These are phyloP conservation scores for Galerina sulciceps DNA, from an alignment of 768 basidiomycete genomes.

Conservation along the genomic window DNA sequence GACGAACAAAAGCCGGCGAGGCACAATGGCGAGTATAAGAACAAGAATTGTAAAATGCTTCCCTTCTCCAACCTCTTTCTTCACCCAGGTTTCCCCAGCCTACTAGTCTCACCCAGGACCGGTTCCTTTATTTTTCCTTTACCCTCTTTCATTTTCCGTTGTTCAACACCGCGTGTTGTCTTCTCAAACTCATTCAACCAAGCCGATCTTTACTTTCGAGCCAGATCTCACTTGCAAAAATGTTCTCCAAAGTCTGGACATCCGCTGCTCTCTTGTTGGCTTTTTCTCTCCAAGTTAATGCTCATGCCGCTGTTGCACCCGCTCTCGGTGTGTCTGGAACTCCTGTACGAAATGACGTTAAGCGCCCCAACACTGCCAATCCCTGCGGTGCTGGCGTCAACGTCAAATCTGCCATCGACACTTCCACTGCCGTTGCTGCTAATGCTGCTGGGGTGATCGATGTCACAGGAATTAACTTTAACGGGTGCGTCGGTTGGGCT, in stretches of 20 bases:
- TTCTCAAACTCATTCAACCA: constrained; percentile 4
- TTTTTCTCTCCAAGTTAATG: constrained; percentile 39
- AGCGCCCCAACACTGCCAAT: constrained; percentile 30
- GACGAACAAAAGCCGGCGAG: constrained; percentile 4
- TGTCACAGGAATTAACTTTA: constrained; percentile 48
- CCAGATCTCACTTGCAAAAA: constrained; percentile 20
- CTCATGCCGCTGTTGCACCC: constrained; percentile 47
- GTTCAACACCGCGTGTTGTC: constrained; percentile 20
- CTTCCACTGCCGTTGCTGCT: constrained; percentile 39
- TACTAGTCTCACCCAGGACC: constrained; percentile 29
- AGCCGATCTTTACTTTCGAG: constrained; percentile 10
- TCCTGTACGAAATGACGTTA: constrained; percentile 35
- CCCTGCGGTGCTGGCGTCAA: constrained; percentile 46
- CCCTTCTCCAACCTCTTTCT: constrained; percentile 13
- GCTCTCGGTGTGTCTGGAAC: constrained; percentile 40
- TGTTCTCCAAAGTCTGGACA: constrained; percentile 34
- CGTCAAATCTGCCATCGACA: constrained; percentile 42
- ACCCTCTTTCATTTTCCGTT: constrained; percentile 8
- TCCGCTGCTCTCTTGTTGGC: constrained; percentile 34
- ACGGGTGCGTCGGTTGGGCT: constrained; percentile 35
- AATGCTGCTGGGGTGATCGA: constrained; percentile 46
- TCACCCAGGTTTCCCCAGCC: constrained; percentile 20
- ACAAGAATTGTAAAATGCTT: not conserved
- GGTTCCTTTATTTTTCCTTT: constrained; percentile 29
- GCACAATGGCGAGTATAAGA: constrained; percentile 15